Evolutionary conservation across 2,329 filamentous ascomycete species (phyloP).

Genomic region (Aspergillus cejpii): DNA sequence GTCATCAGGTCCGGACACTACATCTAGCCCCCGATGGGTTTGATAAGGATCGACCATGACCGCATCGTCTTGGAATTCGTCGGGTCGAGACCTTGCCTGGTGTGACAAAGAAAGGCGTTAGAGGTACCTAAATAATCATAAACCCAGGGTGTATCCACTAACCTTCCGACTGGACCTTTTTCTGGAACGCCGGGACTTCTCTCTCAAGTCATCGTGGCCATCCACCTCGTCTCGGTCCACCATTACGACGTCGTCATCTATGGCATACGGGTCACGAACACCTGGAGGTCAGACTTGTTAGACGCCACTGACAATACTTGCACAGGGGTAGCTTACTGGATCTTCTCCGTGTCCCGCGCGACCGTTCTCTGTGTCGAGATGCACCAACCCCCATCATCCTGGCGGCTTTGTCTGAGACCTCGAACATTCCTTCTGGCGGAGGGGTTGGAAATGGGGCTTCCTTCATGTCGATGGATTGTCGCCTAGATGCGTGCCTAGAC

Average conservation of each 20-base stretch:
- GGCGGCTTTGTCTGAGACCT: constrained; percentile 68
- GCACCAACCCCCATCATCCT: constrained; percentile 61
- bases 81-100: constrained; percentile 31
- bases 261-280: constrained; percentile 53
- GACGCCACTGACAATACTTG: constrained; percentile 2
- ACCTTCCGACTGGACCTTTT: constrained; percentile 37
- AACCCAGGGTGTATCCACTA: constrained; percentile 2
- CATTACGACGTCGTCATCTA: constrained; percentile 58
- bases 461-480: constrained; percentile 60
- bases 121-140: background rate
- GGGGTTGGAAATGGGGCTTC: constrained; percentile 61
- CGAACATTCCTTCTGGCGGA: constrained; percentile 60
- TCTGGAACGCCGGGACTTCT: constrained; percentile 29
- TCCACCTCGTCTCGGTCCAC: constrained; percentile 46
- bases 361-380: constrained; percentile 42
- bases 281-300: constrained; percentile 11
- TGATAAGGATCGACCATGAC: constrained; percentile 49
- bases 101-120: background rate
- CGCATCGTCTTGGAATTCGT: constrained; percentile 43
- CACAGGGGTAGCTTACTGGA: constrained; percentile 22
- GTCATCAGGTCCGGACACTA: constrained; percentile 46
- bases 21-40: constrained; percentile 41
- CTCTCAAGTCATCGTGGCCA: constrained; percentile 27
- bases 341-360: constrained; percentile 48
- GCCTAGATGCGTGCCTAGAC: constrained; percentile 53